Percentiles rank a stretch among this genome's conserved stretches.
phyloP scores from a whole-genome alignment of 192 early-diverging fungal genomes.

The Coemansia sp. region DNA sequence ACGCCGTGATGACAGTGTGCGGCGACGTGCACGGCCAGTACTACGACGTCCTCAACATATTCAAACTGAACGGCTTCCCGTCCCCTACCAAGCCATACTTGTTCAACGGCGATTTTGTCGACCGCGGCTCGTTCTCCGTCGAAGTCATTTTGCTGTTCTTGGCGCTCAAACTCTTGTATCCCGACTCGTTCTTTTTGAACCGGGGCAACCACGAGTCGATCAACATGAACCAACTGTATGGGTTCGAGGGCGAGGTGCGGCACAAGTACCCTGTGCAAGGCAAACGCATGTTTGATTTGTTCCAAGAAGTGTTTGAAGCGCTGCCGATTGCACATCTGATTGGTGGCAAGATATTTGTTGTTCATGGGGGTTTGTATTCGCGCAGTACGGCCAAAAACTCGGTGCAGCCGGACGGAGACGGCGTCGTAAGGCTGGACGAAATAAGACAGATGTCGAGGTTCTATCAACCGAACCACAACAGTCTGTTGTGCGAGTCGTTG shows the following conservation, averaged over 20 bases:
- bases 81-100: conserved; percentile 79
- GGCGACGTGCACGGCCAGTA: conserved; percentile 99
- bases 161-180: conserved; percentile 88
- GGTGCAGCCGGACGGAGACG: conserved; percentile 41
- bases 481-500: conserved; percentile 91
- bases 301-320: conserved; percentile 92
- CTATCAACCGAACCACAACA: conserved; percentile 65
- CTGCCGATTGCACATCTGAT: conserved; percentile 92
- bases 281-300: conserved; percentile 89
- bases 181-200: conserved; percentile 76
- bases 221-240: conserved; percentile 99
- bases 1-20: conserved; percentile 79
- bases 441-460: conserved; percentile 84
- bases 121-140: conserved; percentile 97
- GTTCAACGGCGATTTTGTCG: conserved; percentile 99
- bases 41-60: conserved; percentile 96
- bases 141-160: conserved; percentile 92
- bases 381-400: conserved; percentile 62
- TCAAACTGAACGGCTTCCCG: conserved; percentile 89
- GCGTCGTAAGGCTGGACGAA: conserved; percentile 83
- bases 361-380: conserved; percentile 94
- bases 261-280: conserved; percentile 74
- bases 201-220: conserved; percentile 98
- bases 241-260: conserved; percentile 97
- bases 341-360: conserved; percentile 88